Percentiles rank a stretch among this genome's conserved stretches.
phyloP scores from a whole-genome alignment of 441 rosid genomes.

The Pelargonium cotyledonis region DNA sequence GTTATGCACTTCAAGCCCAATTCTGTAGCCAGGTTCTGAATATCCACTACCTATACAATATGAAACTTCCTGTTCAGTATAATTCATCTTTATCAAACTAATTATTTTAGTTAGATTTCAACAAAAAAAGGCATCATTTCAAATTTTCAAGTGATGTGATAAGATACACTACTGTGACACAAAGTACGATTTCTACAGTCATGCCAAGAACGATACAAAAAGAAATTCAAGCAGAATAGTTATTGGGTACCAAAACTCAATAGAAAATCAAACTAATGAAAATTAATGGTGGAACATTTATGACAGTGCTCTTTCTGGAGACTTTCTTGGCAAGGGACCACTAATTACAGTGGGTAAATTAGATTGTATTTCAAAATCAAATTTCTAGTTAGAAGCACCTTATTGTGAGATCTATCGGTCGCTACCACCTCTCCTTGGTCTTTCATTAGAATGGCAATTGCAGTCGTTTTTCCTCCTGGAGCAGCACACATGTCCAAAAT shows the following conservation, averaged over 20 bases:
- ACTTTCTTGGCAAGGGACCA: conserved; percentile 2
- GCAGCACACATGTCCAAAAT: conserved; percentile 97
- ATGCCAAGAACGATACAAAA: neutral
- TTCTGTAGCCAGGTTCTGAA: conserved; percentile 72
- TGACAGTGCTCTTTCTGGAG: neutral
- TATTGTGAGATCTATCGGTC: conserved; percentile 91
- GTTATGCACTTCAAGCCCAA: conserved; percentile 75
- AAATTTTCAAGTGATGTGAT: too few relatives aligned
- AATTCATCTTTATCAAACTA: neutral
- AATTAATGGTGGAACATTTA: neutral
- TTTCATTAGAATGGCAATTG: conserved; percentile 80
- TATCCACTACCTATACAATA: conserved; percentile 45
- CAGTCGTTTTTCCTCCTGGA: conserved; percentile 97
- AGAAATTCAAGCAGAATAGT: neutral
- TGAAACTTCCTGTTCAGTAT: neutral
- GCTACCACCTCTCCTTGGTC: conserved; percentile 91
- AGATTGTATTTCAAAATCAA: neutral
- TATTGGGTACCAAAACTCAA: neutral
- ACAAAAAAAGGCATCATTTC: neutral
- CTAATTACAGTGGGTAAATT: neutral
- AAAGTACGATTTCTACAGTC: neutral
- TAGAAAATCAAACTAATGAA: neutral
- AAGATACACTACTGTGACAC: neutral
- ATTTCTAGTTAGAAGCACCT: conserved; percentile 36
- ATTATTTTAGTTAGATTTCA: neutral